Evolutionary conservation across 768 basidiomycete genomes (phyloP), one percentile per base, ranked within the genome.

Genomic region (Suillus luteus): DNA sequence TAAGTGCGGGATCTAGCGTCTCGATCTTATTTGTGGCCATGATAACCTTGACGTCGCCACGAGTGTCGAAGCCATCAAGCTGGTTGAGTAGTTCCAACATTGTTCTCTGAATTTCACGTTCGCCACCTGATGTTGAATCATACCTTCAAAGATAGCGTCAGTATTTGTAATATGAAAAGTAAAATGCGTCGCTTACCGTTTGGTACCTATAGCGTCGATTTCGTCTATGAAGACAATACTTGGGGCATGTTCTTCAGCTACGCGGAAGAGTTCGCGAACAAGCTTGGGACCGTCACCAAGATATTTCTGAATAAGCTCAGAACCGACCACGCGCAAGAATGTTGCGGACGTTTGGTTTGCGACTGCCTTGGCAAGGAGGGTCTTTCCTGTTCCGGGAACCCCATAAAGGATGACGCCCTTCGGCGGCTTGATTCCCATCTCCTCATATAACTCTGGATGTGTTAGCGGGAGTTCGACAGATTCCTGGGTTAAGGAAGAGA

Each of bases 21-120:
- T 99, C 96, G 70, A 99, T 99, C 79, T 85, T 89, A 80, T 99
- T 99, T 6, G 97, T 99, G 14, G 97, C 97, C 97, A 99, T 99
- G 76, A 99, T 98, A 68, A 99, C 96, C 78, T 99, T 99, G 64
- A 99, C 96, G 73, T 99, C 97, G n/a, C 96, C 96, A 62, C 96
- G 89, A 6, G 95, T 95, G 74, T 99, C 97, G 76, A 99, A 99
- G n/a, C 97, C 97, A 70, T 99, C 97, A 46, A 99, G 84, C 77
- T 99, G 97, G 75, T 99, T 99, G 59, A 99, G 86, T 57, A 99
- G 84, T 75, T 99, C 97, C 79, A 99, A 83, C 97, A 99, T 98
- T 17, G 97, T 99, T 64, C 97, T 87, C 76, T 99, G 97, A 69
- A 99, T 99, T 81, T 99, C 97, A 67, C 96, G 92, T 79, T 99